phyloP scores from a whole-genome alignment of 768 basidiomycete species.

The Serendipita sp. region DNA sequence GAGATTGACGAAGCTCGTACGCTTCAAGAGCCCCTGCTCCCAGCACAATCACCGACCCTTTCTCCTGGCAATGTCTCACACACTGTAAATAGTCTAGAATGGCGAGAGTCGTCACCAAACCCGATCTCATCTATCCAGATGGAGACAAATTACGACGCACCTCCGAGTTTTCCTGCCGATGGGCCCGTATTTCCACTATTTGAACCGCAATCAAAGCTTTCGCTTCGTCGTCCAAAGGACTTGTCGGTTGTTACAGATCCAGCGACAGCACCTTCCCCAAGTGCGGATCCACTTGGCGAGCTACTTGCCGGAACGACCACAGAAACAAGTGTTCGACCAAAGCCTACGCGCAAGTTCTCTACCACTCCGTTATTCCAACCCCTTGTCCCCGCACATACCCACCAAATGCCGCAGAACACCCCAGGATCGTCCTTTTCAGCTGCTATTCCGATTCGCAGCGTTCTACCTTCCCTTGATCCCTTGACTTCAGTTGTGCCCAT shows the following conservation, averaged over 20 bases:
- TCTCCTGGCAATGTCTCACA: neutral
- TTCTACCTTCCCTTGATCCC: neutral
- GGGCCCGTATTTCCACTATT: neutral
- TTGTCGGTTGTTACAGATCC: neutral
- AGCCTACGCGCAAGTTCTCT: neutral
- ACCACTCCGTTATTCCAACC: constrained; percentile 3
- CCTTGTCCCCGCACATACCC: neutral
- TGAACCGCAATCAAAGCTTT: neutral
- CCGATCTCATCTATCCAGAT: neutral
- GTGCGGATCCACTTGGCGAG: neutral
- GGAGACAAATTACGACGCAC: no score
- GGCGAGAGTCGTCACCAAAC: neutral
- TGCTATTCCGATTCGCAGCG: neutral
- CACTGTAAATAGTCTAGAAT: neutral
- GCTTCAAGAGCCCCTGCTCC: neutral
- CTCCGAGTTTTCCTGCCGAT: no score
- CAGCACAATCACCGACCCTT: neutral
- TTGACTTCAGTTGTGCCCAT: neutral
- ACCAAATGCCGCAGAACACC: neutral
- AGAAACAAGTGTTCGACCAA: neutral
- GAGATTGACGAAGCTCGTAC: neutral
- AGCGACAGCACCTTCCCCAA: neutral
- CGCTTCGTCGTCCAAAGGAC: neutral
- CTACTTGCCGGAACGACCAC: neutral
- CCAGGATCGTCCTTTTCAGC: neutral